Percentiles rank a stretch among this genome's conserved stretches.
Conservation (phyloP, 345 rosid species). For the Dovyalis caffra region DNA sequence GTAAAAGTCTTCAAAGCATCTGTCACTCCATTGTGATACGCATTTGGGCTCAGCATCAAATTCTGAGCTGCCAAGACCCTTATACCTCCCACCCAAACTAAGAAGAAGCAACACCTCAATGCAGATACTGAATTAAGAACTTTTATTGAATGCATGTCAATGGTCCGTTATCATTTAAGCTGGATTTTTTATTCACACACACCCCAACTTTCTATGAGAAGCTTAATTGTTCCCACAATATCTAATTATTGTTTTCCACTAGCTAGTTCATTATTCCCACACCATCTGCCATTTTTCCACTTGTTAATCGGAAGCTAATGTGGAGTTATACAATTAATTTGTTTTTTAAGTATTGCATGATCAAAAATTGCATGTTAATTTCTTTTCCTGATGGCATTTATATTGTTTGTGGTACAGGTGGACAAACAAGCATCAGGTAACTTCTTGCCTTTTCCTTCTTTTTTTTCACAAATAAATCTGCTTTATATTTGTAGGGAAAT, state of each 20-base stretch:
- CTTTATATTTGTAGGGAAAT: not conserved
- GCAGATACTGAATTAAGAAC: not conserved
- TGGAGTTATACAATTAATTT: not conserved
- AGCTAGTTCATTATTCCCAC: not conserved
- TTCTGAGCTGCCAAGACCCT: not conserved
- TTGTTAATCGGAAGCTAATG: not conserved
- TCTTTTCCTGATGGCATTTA: conserved; percentile 15
- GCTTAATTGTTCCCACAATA: not conserved
- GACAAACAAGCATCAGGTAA: conserved; percentile 30
- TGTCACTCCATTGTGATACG: not conserved
- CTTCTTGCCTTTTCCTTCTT: conserved; percentile 1
- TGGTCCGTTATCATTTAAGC: not conserved
- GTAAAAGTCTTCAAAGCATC: not conserved
- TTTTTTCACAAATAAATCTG: not conserved
- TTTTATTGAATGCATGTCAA: not conserved
- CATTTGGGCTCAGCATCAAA: not conserved
- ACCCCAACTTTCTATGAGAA: not conserved
- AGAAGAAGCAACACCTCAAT: not conserved
- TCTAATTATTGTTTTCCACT: not conserved
- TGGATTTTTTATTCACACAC: not conserved
- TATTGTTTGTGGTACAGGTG: conserved; percentile 26
- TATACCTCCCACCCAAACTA: not conserved
- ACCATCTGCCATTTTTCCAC: not conserved
- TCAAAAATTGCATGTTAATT: not conserved
- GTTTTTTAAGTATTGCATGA: not conserved